phyloP scores from a whole-genome alignment of 129 eudicot species.

The Centella asiatica region DNA sequence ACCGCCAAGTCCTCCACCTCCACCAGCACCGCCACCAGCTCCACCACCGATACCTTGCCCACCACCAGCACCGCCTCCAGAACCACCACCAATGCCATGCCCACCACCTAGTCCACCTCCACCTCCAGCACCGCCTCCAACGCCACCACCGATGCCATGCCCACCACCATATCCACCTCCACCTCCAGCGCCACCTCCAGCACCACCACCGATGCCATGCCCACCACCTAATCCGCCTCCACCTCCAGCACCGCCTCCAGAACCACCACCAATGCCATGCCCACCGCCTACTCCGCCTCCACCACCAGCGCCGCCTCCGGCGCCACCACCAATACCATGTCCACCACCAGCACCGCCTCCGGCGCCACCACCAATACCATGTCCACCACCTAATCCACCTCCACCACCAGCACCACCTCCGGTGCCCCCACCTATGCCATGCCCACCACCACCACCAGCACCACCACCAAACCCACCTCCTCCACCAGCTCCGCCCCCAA shows the following conservation, averaged over 20 bases:
- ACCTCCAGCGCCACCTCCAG: constrained; percentile 2
- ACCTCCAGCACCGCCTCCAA: constrained; percentile 17
- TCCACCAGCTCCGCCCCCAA: constrained; percentile 12
- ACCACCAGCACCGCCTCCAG: constrained; percentile 3
- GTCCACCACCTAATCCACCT: constrained; percentile 20
- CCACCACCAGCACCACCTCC: constrained; percentile 20
- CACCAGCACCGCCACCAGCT: constrained; percentile 12
- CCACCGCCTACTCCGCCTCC: constrained; percentile 19
- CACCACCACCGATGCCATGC: constrained; percentile 11
- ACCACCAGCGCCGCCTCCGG: constrained; percentile 14
- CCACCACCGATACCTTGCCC: constrained; percentile 20
- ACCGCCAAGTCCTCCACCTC: constrained; percentile 14
- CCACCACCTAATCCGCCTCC: constrained; percentile 18
- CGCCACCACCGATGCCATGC: constrained; percentile 15
- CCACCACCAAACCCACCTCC: constrained; percentile 21
- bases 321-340: constrained; percentile 19
- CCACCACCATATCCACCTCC: constrained; percentile 18
- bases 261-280: constrained; percentile 7
- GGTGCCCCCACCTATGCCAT: constrained; percentile 5
- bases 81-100: constrained; percentile 12
- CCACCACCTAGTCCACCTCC: constrained; percentile 18
- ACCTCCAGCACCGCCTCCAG: constrained; percentile 10
- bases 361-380: constrained; percentile 18
- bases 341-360: constrained; percentile 30
- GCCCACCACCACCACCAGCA: constrained; percentile 21